Evolutionary conservation across 768 basidiomycete species (phyloP).

Genomic region (Tylopilus felleus): DNA sequence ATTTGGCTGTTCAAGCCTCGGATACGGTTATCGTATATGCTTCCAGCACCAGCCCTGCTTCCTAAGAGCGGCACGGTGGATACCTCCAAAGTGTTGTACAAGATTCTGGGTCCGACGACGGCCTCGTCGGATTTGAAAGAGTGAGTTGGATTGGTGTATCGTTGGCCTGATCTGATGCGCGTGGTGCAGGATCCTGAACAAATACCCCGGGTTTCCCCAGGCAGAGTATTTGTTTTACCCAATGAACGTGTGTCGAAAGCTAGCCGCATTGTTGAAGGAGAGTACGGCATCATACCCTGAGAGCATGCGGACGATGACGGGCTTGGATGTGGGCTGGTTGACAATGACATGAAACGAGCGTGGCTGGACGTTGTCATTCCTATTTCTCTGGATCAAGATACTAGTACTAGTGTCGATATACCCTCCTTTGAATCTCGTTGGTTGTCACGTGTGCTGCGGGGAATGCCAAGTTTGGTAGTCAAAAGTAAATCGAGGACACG

Average conservation of each 20-base stretch:
- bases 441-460: conserved; percentile 15
- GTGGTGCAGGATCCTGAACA: conserved; percentile 49
- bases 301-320: conserved; percentile 73
- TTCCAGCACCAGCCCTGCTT: conserved; percentile 50
- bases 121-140: conserved; percentile 31
- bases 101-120: conserved; percentile 63
- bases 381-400: too few species aligned
- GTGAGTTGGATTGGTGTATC: conserved; percentile 8
- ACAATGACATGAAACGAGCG: conserved; percentile 11
- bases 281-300: conserved; percentile 77
- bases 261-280: conserved; percentile 69
- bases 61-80: conserved; percentile 59
- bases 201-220: conserved; percentile 80
- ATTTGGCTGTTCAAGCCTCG: conserved; percentile 95
- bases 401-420: too few species aligned
- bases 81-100: conserved; percentile 84
- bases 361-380: too few species aligned
- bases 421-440: too few species aligned
- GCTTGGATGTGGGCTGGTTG: conserved; percentile 81
- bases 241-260: conserved; percentile 65
- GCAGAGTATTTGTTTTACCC: conserved; percentile 89
- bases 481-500: conserved; percentile 7
- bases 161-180: conserved; percentile 1
- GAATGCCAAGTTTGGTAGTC: conserved; percentile 11
- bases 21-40: conserved; percentile 73